Conservation (phyloP, 2,329 filamentous ascomycete genomes). For the Hymenotorrendiella dingleyae region DNA sequence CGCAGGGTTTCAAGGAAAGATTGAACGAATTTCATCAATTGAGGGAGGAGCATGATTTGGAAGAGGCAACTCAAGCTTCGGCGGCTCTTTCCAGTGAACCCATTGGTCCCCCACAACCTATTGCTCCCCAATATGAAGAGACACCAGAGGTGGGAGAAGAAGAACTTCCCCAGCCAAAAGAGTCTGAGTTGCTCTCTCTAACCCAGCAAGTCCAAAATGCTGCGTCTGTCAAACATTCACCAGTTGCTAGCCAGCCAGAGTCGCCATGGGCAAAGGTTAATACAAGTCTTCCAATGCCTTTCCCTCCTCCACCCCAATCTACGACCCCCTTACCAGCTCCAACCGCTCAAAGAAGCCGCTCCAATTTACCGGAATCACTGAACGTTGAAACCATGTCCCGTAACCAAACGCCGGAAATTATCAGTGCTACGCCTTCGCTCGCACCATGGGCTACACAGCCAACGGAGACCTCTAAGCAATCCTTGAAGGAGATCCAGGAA, state of each 20-base stretch:
- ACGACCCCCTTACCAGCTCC: conserved; percentile 82
- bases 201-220: conserved; percentile 83
- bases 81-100: conserved; percentile 30
- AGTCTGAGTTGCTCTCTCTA: conserved; percentile 57
- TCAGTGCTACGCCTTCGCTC: conserved; percentile 57
- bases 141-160: conserved; percentile 28
- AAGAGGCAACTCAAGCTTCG: conserved; percentile 30
- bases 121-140: conserved; percentile 15
- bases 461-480: conserved; percentile 70
- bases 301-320: conserved; percentile 61
- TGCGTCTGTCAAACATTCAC: conserved; percentile 51
- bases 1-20: conserved; percentile 54
- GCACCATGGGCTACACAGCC: conserved; percentile 94
- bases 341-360: conserved; percentile 76
- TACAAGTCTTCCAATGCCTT: conserved; percentile 68
- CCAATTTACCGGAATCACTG: conserved; percentile 73
- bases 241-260: conserved; percentile 38
- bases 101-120: conserved; percentile 22
- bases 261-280: conserved; percentile 56
- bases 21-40: conserved; percentile 79
- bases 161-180: conserved; percentile 18
- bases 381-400: conserved; percentile 61
- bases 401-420: conserved; percentile 66
- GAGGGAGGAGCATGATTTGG: conserved; percentile 64
- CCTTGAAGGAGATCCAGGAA: conserved; percentile 93